Base-by-base conservation (phyloP, 148 eudicot species). In the Rhododendron ferrugineum region DNA sequence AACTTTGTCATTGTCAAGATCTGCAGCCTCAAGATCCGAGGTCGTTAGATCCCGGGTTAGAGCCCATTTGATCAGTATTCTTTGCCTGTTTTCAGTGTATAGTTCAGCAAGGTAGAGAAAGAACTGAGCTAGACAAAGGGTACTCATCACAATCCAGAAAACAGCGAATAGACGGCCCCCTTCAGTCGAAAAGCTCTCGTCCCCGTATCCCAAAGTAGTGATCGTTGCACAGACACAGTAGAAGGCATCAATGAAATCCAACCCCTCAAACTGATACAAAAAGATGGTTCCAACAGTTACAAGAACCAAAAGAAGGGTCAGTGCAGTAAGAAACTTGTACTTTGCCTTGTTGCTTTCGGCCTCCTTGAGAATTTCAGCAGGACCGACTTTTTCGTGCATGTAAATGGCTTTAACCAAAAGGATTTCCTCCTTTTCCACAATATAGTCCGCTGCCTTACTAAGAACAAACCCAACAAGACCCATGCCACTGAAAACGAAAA, bases 141-240 rank as follows among this genome's bases (percentile, higher is more conserved):
- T 95, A 81, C 96, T 92, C 13, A 91, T 90, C 86, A 93, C 37
- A 75, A 95, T 95, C 96, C 96, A 95, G 85, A 92, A 87, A 13
- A 94, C 89, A 54, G 94, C 98, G 88, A 95, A 95, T 15, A 93
- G 34, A 6, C 96, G 90, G 2, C 98, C 96, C 78, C 87, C 90
- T 85, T 52, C 6, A 0, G 98, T 92, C 14, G 90, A 92, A 82
- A 93, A 93, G 87, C 93, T 93, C 85, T 91, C 89, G 42, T 95
- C 98, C 32, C 98, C 98, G 62, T 93, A 95, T 10, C 98, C 98
- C 58, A 95, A 88, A 30, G 98, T 95, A 0, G 93, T 91, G 66
- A 95, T 88, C 1, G 98, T 95, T 1, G 95, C 91, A 85, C 95
- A 93, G 84, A 95, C 96, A 88, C 98, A 93, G 72, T 95, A 95